Conservation (phyloP, 78 protist species). For the Protostelium mycophagum region DNA sequence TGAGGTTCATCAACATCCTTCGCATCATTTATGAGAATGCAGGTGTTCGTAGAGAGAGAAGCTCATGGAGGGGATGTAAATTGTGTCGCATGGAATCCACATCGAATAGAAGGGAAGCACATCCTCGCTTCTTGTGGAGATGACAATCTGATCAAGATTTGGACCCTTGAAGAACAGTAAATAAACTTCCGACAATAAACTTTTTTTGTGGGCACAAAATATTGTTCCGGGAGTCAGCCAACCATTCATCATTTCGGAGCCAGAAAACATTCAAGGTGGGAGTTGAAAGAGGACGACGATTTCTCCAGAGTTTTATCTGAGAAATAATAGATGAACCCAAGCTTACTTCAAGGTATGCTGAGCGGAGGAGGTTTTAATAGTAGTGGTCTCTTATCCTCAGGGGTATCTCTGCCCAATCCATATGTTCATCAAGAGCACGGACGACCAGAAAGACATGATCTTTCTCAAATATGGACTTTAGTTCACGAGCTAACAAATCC, state of each 20-base stretch:
- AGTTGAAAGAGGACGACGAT: too few relatives aligned
- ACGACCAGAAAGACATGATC: conserved; percentile 39
- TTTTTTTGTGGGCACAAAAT: too few relatives aligned
- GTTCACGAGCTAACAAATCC: conserved; percentile 66
- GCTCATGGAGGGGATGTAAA: conserved; percentile 82
- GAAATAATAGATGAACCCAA: neutral
- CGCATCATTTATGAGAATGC: neutral
- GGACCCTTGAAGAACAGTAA: conserved; percentile 49
- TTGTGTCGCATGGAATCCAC: conserved; percentile 74
- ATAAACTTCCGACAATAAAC: too few relatives aligned
- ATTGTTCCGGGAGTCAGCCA: too few relatives aligned
- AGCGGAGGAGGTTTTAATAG: neutral
- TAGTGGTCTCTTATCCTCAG: neutral
- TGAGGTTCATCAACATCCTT: neutral
- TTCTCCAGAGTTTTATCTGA: too few relatives aligned
- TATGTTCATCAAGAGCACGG: neutral
- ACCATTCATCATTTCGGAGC: too few relatives aligned
- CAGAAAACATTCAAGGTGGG: too few relatives aligned
- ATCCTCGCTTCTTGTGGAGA: conserved; percentile 79
- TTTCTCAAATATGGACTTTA: conserved; percentile 30
- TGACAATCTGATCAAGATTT: conserved; percentile 67
- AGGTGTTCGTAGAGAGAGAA: neutral
- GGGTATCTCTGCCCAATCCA: neutral
- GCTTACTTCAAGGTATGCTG: neutral
- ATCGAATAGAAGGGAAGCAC: neutral